These are phyloP conservation scores for Calonectria henricotiae DNA, from an alignment of 2,329 filamentous ascomycete species.

Conservation along the genomic window DNA sequence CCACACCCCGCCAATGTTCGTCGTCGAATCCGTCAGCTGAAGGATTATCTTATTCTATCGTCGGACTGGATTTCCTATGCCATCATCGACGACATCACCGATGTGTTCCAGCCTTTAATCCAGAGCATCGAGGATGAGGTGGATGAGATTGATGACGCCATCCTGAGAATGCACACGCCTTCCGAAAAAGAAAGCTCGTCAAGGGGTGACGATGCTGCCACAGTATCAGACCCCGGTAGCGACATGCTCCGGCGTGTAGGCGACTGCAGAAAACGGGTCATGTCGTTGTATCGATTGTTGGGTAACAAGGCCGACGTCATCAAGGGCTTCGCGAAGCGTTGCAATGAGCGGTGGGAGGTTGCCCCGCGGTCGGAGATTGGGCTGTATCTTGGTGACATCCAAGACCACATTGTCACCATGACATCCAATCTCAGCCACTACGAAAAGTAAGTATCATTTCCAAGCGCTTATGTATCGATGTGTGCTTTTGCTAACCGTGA, in stretches of 20 bases:
- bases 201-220: conserved; percentile 64
- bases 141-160: conserved; percentile 95
- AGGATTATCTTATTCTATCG: conserved; percentile 92
- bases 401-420: conserved; percentile 99
- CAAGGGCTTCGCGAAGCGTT: conserved; percentile 98
- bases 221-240: conserved; percentile 68
- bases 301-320: conserved; percentile 99
- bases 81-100: conserved; percentile 98
- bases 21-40: conserved; percentile 91
- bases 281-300: conserved; percentile 92
- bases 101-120: conserved; percentile 94
- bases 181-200: conserved; percentile 66
- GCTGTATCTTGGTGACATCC: conserved; percentile 97
- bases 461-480: neutral
- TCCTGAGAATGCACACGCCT: conserved; percentile 84
- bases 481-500: conserved; percentile 30
- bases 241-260: conserved; percentile 96
- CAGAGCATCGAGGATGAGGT: conserved; percentile 96
- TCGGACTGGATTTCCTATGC: conserved; percentile 99
- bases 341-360: conserved; percentile 98
- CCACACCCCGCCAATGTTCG: conserved; percentile 97
- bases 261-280: conserved; percentile 96
- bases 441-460: conserved; percentile 80
- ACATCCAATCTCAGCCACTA: conserved; percentile 96
- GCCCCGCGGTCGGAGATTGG: conserved; percentile 96